phyloP scores from a whole-genome alignment of 2,329 filamentous ascomycete genomes.

The Monosporascus sp. region DNA sequence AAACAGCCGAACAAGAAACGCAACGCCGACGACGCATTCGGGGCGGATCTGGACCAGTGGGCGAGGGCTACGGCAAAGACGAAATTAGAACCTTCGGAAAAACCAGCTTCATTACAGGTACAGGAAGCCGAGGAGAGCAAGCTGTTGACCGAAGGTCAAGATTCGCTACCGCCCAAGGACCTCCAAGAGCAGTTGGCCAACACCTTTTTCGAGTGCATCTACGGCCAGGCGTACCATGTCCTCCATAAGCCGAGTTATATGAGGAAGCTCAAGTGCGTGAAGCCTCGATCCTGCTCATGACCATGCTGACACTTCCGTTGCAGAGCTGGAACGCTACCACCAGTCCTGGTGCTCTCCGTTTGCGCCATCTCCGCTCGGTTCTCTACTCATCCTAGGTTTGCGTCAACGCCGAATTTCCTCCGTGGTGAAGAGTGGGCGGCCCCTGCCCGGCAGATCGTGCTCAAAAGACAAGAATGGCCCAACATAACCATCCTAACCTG shows the following conservation, averaged over 20 bases:
- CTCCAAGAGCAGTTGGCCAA: constrained; percentile 91
- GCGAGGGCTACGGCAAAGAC: constrained; percentile 54
- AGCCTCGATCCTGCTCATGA: constrained; percentile 4
- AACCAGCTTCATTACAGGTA: constrained; percentile 48
- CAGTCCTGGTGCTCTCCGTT: constrained; percentile 86
- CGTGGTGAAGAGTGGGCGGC: constrained; percentile 89
- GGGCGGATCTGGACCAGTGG: constrained; percentile 76
- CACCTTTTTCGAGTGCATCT: constrained; percentile 92
- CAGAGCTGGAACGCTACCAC: constrained; percentile 73
- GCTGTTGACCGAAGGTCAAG: constrained; percentile 74
- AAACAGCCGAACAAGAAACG: constrained; percentile 71
- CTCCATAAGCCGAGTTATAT: constrained; percentile 97
- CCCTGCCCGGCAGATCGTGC: constrained; percentile 79
- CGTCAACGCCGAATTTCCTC: constrained; percentile 72
- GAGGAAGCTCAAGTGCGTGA: constrained; percentile 66
- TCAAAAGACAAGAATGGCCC: constrained; percentile 84
- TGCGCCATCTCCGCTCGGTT: constrained; percentile 95
- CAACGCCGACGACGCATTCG: constrained; percentile 81
- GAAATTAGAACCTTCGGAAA: constrained; percentile 41
- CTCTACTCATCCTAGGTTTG: constrained; percentile 78
- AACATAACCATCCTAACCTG: constrained; percentile 95
- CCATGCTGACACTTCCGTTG: constrained; percentile 19
- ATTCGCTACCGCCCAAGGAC: constrained; percentile 77
- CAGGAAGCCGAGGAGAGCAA: constrained; percentile 70
- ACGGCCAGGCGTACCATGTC: constrained; percentile 90